Conservation (phyloP, 305 asterid species). For the Rubia peregrina region DNA sequence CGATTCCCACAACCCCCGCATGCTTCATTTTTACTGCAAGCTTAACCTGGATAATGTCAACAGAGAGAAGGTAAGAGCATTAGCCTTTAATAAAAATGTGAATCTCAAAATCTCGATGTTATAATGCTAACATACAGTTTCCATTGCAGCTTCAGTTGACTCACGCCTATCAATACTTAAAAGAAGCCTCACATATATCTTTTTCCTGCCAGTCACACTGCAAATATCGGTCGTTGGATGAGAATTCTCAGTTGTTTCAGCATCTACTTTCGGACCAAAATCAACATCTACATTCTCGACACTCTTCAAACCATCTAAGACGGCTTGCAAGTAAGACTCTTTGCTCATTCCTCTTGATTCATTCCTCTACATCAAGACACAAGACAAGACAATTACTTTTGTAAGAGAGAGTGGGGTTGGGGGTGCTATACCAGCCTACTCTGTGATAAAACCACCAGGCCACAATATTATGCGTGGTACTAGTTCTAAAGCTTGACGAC, state of each 20-base stretch:
- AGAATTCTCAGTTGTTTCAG: constrained; percentile 28
- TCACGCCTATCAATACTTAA: constrained; percentile 91
- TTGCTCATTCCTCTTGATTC: constrained; percentile 85
- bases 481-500: not conserved
- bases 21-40: constrained; percentile 70
- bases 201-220: constrained; percentile 37
- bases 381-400: not conserved
- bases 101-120: not conserved
- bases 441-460: too few species aligned
- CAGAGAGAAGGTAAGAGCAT: constrained; percentile 15
- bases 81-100: constrained; percentile 7
- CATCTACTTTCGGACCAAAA: constrained; percentile 27
- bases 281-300: constrained; percentile 52
- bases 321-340: constrained; percentile 76
- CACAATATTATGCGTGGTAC: too few species aligned
- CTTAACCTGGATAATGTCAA: constrained; percentile 46
- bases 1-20: constrained; percentile 76
- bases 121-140: constrained; percentile 56
- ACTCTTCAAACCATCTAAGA: constrained; percentile 63
- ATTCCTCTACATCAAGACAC: constrained; percentile 45
- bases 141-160: constrained; percentile 83
- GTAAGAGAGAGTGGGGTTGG: not conserved
- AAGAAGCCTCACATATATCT: constrained; percentile 74
- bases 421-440: too few species aligned
- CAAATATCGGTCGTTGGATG: constrained; percentile 17